Evolutionary conservation across 441 rosid genomes (phyloP).

Genomic region (Gossypium lobatum): DNA sequence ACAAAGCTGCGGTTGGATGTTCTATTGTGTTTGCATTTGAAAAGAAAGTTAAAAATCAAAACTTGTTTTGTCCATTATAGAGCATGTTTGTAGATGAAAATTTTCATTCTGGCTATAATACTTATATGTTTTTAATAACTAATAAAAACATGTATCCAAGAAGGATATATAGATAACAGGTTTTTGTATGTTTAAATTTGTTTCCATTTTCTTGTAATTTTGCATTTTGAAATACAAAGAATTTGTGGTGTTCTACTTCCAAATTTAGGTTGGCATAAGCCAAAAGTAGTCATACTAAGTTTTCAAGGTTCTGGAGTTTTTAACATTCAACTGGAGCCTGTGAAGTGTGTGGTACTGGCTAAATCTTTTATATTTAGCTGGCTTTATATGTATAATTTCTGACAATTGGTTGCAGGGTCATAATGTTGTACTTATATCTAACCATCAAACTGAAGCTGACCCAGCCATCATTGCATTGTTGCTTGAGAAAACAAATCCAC

Average conservation of each 20-base stretch:
- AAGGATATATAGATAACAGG: not conserved
- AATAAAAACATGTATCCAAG: not conserved
- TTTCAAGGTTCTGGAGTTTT: not conserved
- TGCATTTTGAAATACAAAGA: not conserved
- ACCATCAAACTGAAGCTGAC: constrained; percentile 98
- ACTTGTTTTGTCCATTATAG: not conserved
- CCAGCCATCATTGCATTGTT: constrained; percentile 86
- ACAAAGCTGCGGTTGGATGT: not conserved
- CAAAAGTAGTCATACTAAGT: not conserved
- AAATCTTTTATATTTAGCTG: not conserved
- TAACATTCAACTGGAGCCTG: not conserved
- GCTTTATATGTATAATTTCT: not conserved
- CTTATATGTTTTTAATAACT: not conserved
- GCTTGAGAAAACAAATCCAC: constrained; percentile 71
- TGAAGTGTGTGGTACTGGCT: not conserved
- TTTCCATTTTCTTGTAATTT: not conserved
- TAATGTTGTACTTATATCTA: constrained; percentile 78
- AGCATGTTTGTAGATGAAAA: not conserved
- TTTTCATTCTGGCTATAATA: not conserved
- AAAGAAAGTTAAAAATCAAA: not conserved
- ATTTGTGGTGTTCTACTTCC: not conserved
- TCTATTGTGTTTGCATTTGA: not conserved
- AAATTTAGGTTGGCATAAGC: not conserved
- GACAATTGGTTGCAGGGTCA: constrained; percentile 64
- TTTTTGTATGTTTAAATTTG: not conserved